phyloP scores from a whole-genome alignment of 1,284 basidiomycete species.

The Lignosus rhinocerotis region DNA sequence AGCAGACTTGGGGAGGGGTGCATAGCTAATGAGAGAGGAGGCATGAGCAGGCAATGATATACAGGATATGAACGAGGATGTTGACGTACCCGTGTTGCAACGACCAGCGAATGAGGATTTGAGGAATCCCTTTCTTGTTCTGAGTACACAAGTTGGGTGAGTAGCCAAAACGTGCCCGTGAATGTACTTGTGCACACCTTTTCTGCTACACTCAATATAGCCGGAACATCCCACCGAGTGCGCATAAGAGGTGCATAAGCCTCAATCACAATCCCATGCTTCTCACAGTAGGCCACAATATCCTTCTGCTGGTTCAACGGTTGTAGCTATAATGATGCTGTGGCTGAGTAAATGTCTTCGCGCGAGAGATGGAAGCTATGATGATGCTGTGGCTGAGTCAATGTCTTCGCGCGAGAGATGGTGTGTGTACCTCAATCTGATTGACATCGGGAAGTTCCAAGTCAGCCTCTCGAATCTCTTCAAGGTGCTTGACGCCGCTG shows the following conservation, averaged over 20 bases:
- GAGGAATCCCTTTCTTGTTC: constrained; percentile 52
- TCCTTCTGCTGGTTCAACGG: constrained; percentile 81
- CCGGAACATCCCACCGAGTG: constrained; percentile 41
- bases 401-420: background rate
- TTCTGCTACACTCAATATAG: constrained; percentile 42
- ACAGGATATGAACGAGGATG: background rate
- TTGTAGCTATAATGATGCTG: constrained; percentile 55
- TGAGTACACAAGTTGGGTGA: constrained; percentile 20
- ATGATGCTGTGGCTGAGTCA: background rate
- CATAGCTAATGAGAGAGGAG: constrained; percentile 34
- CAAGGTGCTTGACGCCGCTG: constrained; percentile 62
- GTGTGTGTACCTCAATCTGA: constrained; percentile 69
- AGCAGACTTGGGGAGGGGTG: constrained; percentile 56
- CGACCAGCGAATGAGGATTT: constrained; percentile 71
- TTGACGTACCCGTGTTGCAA: constrained; percentile 49
- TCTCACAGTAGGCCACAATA: constrained; percentile 75
- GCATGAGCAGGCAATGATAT: background rate
- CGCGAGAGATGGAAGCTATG: constrained; percentile 43
- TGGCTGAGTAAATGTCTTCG: background rate
- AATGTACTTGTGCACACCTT: constrained; percentile 33
- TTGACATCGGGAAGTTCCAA: constrained; percentile 73
- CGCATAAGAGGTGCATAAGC: constrained; percentile 58
- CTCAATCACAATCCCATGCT: constrained; percentile 70
- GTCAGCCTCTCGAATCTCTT: constrained; percentile 67
- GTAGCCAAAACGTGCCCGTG: background rate